A percentile compares a stretch with the other conserved stretches of the same genome.
Conservation (phyloP, 2,329 filamentous ascomycete species). For the Xylariaceae sp. region DNA sequence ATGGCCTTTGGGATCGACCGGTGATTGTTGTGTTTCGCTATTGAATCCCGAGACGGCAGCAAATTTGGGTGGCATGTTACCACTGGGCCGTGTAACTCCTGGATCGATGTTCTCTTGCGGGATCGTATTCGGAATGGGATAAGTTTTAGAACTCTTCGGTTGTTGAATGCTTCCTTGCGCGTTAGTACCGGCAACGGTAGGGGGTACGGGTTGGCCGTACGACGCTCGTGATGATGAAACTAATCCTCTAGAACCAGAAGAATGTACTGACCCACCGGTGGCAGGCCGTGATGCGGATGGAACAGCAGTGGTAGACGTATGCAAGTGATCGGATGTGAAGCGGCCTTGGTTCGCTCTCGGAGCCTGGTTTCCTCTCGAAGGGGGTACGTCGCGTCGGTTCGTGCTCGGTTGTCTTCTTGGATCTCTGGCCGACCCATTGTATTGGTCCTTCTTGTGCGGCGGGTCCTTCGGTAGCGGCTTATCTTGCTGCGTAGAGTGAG, state of each 20-base stretch:
- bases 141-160: slow-evolving; percentile 61
- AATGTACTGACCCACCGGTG: slow-evolving; percentile 76
- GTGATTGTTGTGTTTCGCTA: slow-evolving; percentile 44
- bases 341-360: slow-evolving; percentile 46
- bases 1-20: slow-evolving; percentile 49
- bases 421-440: slow-evolving; percentile 33
- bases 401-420: slow-evolving; percentile 43
- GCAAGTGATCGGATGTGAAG: slow-evolving; percentile 48
- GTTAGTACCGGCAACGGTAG: slow-evolving; percentile 81
- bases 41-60: slow-evolving; percentile 55
- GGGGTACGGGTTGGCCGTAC: slow-evolving; percentile 84
- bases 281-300: slow-evolving; percentile 56
- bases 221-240: slow-evolving; percentile 53
- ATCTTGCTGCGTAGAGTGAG: slow-evolving; percentile 40
- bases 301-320: slow-evolving; percentile 45
- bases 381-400: slow-evolving; percentile 43
- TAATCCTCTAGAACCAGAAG: slow-evolving; percentile 60
- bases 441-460: slow-evolving; percentile 41
- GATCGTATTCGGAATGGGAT: slow-evolving; percentile 65
- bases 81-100: slow-evolving; percentile 54
- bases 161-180: slow-evolving; percentile 87
- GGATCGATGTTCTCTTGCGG: slow-evolving; percentile 48
- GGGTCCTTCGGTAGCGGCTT: slow-evolving; percentile 59
- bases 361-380: slow-evolving; percentile 42
- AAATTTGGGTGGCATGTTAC: slow-evolving; percentile 55